Evolutionary conservation across 495 filamentous ascomycete species (phyloP), one percentile per base, ranked within the genome.

Genomic region (Penicillium paxilli): DNA sequence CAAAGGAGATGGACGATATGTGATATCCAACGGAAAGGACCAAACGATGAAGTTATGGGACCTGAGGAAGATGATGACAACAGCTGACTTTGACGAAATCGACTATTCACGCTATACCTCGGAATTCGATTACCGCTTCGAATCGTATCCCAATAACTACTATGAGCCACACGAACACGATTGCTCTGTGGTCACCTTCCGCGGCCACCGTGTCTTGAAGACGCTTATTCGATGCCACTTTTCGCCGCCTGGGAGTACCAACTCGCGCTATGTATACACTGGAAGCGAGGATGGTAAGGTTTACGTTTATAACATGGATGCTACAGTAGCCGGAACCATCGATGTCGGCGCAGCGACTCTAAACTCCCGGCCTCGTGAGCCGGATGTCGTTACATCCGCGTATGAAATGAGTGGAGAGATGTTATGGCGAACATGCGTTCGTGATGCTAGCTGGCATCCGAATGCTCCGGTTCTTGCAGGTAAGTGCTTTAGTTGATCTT

Each of bases 11-110:
- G 94, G 94, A 8, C 82, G 94, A 63, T 98, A 96, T 63, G 86
- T 98, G 8, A 79, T 98, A 6, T 93, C 89, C 54, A 98, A 98
- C 56, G 89, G 82, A 52, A 98, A 98, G 63, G 94, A 98, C 61
- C 94, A 98, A 68, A 89, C 84, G 26, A 96, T 96, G 87, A 98
- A 98, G 72, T 80, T 98, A 4, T 98, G 94, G 94, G 94, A 98
- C 72, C 73, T 98, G 42, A 79, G 95, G 50, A 87, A 83, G 55
- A 90, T 89, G 80, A 88, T 90, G 80, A 83, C 82, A 19, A 86
- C 84, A 17, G 77, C 83, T 19, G 79, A 80, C 16, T 88, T 86
- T 47, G 82, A 83, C 30, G 64, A 60, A 1, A 70, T 85, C 48
- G 73, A 82, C 19, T 73, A 79, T n/a, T 65, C 65, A 14, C 68